Conservation (phyloP, 345 rosid species). For the Erucastrum elatum region DNA sequence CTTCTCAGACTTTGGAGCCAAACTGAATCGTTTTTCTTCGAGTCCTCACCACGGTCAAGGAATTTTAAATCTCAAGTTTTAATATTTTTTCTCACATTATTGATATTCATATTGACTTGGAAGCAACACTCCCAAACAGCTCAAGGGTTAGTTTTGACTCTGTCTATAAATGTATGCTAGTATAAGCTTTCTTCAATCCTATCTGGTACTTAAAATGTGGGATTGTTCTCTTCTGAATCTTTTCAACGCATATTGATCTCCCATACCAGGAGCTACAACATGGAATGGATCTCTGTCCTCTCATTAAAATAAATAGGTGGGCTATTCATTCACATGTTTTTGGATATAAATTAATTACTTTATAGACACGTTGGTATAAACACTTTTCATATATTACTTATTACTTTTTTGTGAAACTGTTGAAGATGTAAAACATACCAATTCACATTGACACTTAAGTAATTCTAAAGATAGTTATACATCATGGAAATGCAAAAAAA, state of each 20-base stretch:
- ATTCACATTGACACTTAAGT: constrained; percentile 1
- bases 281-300: constrained; percentile 13
- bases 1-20: not conserved
- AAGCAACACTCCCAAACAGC: constrained; percentile 11
- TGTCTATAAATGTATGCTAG: no score
- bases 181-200: not conserved
- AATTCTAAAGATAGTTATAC: not conserved
- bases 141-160: no score
- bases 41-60: not conserved
- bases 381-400: not conserved
- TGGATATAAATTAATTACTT: not conserved
- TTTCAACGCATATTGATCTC: not conserved
- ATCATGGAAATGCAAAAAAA: constrained; percentile 3
- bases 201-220: not conserved
- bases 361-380: not conserved
- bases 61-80: not conserved
- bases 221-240: constrained; percentile 1
- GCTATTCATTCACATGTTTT: constrained; percentile 2
- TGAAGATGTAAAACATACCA: not conserved
- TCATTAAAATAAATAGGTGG: not conserved
- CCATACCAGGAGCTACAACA: constrained; percentile 1
- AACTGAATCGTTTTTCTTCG: not conserved
- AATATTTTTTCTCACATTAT: not conserved
- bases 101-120: not conserved
- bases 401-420: not conserved